These are phyloP conservation scores for Colletotrichum acutatum DNA, from an alignment of 2,329 filamentous ascomycete genomes.

Conservation along the genomic window DNA sequence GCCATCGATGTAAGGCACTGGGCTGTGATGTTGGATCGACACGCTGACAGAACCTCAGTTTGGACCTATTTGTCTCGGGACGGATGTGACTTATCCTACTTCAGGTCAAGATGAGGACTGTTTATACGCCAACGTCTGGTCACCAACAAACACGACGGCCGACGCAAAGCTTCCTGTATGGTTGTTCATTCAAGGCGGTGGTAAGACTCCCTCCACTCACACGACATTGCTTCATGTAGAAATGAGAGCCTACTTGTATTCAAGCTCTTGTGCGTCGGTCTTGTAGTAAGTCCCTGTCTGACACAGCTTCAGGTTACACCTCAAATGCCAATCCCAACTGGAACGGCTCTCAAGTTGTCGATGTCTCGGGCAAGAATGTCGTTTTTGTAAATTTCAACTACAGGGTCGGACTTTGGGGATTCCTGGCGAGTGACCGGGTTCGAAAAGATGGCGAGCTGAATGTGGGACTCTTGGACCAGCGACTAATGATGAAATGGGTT, in stretches of 20 bases:
- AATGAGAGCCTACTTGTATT: neutral
- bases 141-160: conserved; percentile 64
- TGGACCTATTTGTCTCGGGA: conserved; percentile 56
- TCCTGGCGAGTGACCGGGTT: conserved; percentile 68
- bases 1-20: conserved; percentile 46
- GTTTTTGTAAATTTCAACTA: conserved; percentile 73
- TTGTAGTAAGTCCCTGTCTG: neutral
- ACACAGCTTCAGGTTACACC: conserved; percentile 51
- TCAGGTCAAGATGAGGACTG: conserved; percentile 68
- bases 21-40: neutral
- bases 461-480: conserved; percentile 72
- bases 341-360: conserved; percentile 60
- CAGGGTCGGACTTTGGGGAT: conserved; percentile 71
- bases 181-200: conserved; percentile 65
- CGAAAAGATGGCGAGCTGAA: conserved; percentile 68
- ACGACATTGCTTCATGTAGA: neutral
- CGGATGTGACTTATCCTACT: conserved; percentile 45
- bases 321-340: conserved; percentile 61
- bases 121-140: conserved; percentile 74
- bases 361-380: conserved; percentile 56
- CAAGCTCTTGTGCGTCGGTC: neutral
- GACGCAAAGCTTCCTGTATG: conserved; percentile 73
- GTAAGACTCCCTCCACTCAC: conserved; percentile 24
- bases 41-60: conserved; percentile 47
- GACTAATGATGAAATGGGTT: conserved; percentile 70